Evolutionary conservation across 164 flowering plant genomes (phyloP).

Genomic region (Piper longum): DNA sequence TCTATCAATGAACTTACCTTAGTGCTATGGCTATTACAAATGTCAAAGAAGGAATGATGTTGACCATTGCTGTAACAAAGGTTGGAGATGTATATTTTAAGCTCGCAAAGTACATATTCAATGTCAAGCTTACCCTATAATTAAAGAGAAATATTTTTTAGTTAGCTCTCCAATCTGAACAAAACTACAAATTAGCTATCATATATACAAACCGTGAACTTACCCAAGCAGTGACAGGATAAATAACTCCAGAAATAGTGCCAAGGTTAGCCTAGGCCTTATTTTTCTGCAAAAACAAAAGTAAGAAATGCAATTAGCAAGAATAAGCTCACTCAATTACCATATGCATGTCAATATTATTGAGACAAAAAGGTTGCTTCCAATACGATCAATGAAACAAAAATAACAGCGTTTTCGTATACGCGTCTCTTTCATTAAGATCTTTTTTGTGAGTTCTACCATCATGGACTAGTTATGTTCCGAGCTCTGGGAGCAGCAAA

Average conservation of each 20-base stretch:
- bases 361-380: not conserved
- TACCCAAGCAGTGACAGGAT: constrained; percentile 74
- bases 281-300: constrained; percentile 33
- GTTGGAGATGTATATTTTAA: constrained; percentile 76
- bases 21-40: constrained; percentile 51
- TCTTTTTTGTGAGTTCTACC: no score
- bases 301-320: constrained; percentile 1
- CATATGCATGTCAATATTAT: not conserved
- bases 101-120: constrained; percentile 76
- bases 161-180: not conserved
- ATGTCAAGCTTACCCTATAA: constrained; percentile 54
- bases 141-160: not conserved
- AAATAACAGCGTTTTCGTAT: not conserved
- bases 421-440: no score
- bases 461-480: no score
- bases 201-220: constrained; percentile 1
- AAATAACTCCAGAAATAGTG: constrained; percentile 46
- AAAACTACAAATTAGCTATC: no score
- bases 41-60: constrained; percentile 64
- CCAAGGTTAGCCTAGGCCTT: constrained; percentile 62
- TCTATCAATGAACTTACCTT: constrained; percentile 22
- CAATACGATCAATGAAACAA: not conserved
- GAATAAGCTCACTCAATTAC: not conserved
- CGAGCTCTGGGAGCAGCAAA: not conserved
- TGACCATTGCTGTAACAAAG: constrained; percentile 37